Evolutionary conservation across 495 filamentous ascomycete species (phyloP).

Genomic region (Pyrenula aspistea): DNA sequence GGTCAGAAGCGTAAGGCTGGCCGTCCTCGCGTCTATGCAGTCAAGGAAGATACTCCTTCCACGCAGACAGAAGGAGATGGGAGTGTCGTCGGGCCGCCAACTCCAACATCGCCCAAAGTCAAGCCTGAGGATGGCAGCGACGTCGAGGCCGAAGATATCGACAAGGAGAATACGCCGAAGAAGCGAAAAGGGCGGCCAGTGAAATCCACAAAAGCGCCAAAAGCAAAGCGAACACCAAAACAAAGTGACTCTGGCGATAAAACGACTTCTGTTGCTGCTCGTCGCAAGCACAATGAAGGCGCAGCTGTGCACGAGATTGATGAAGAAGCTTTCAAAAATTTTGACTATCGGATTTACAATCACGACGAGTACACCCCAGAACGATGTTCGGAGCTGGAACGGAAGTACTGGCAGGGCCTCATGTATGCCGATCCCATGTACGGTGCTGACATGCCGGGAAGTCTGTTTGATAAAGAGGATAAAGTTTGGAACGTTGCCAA

Average conservation of each 20-base stretch:
- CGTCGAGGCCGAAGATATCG: slow-evolving; percentile 32
- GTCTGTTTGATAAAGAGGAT: slow-evolving; percentile 83
- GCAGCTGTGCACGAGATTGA: slow-evolving; percentile 56
- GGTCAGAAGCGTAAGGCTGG: slow-evolving; percentile 5
- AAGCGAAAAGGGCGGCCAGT: slow-evolving; percentile 15
- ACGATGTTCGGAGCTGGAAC: slow-evolving; percentile 85
- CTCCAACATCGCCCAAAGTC: slow-evolving; percentile 39
- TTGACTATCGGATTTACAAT: slow-evolving; percentile 76
- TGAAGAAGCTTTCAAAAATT: slow-evolving; percentile 74
- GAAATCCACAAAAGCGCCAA: background rate
- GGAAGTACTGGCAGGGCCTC: slow-evolving; percentile 88
- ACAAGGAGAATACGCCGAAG: slow-evolving; percentile 1
- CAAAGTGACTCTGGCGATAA: slow-evolving; percentile 10
- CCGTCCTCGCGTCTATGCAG: slow-evolving; percentile 11
- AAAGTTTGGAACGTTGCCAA: slow-evolving; percentile 89
- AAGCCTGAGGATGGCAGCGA: slow-evolving; percentile 34
- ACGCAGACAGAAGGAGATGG: slow-evolving; percentile 17
- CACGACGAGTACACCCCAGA: slow-evolving; percentile 77
- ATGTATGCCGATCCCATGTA: slow-evolving; percentile 93
- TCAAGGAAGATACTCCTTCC: slow-evolving; percentile 30
- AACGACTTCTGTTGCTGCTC: slow-evolving; percentile 48
- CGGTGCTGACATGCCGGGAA: slow-evolving; percentile 92
- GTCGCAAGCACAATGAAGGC: slow-evolving; percentile 69
- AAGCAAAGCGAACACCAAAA: background rate
- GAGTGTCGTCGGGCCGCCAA: slow-evolving; percentile 35